phyloP scores from a whole-genome alignment of 371 early-diverging fungal genomes.

The Dinochytrium kinnereticum region DNA sequence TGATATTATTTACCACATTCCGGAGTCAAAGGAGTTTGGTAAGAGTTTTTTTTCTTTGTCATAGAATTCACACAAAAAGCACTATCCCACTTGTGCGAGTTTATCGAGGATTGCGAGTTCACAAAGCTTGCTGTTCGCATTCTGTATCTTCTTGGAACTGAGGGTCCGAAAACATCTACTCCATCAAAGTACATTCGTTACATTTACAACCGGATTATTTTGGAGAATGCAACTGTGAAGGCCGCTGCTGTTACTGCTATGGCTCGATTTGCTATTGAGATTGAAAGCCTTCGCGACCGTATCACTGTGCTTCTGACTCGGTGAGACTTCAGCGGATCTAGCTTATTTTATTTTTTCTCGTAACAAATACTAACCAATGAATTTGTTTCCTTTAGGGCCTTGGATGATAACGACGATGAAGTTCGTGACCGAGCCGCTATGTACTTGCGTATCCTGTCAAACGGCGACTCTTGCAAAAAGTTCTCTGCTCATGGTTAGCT shows the following conservation, averaged over 20 bases:
- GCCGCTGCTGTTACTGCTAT: constrained; percentile 97
- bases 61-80: constrained; percentile 53
- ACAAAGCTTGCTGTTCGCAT: constrained; percentile 95
- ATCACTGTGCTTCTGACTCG: constrained; percentile 82
- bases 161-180: constrained; percentile 89
- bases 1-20: constrained; percentile 91
- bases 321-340: no score
- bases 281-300: constrained; percentile 76
- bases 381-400: constrained; percentile 65
- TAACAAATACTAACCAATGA: no score
- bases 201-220: constrained; percentile 97
- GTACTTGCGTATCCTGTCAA: constrained; percentile 80
- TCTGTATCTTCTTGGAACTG: constrained; percentile 90
- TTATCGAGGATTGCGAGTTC: constrained; percentile 99
- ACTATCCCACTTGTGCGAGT: constrained; percentile 95
- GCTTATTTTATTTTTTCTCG: no score
- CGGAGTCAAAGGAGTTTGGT: constrained; percentile 91
- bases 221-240: constrained; percentile 95
- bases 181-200: constrained; percentile 96
- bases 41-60: constrained; percentile 19
- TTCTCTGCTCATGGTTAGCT: constrained; percentile 53
- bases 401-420: constrained; percentile 97
- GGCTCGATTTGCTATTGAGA: constrained; percentile 88
- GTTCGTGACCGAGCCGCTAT: constrained; percentile 96
- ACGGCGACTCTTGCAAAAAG: constrained; percentile 51